A percentile compares a stretch with the other conserved stretches of the same genome.
Conservation (phyloP, 2,329 filamentous ascomycete genomes). For the Colletotrichum chrysophilum region DNA sequence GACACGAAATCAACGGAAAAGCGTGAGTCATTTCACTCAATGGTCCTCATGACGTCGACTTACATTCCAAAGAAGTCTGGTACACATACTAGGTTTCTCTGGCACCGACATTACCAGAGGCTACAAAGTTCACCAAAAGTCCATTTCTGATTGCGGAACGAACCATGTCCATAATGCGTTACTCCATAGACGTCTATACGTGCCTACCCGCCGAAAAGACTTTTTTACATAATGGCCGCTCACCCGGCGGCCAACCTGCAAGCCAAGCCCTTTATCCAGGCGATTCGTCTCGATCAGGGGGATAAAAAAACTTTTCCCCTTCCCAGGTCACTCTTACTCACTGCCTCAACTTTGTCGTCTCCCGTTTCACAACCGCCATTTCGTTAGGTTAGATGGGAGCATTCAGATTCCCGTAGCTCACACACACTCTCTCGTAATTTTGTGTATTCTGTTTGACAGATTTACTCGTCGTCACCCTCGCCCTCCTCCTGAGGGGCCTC, state of each 20-base stretch:
- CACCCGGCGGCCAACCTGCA: conserved; percentile 5
- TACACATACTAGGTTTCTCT: not conserved
- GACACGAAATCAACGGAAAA: not conserved
- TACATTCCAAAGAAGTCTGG: not conserved
- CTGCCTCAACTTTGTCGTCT: not conserved
- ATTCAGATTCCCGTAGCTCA: not conserved
- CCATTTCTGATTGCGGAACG: not conserved
- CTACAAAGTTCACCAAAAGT: not conserved
- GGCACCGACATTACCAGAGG: not conserved
- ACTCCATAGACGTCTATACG: conserved; percentile 22
- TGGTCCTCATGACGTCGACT: not conserved
- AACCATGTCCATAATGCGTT: conserved; percentile 22
- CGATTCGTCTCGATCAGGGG: not conserved
- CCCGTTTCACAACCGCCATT: not conserved
- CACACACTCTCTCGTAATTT: not conserved
- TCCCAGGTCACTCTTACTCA: not conserved
- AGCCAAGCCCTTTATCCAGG: conserved; percentile 14
- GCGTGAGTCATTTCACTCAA: not conserved
- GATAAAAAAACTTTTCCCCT: not conserved
- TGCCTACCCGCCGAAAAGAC: conserved; percentile 17
- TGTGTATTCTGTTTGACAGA: not conserved
- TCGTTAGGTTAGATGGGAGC: not conserved
- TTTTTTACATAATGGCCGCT: conserved; percentile 22
- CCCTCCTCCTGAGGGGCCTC: conserved; percentile 57
- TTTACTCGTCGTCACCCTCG: conserved; percentile 37